Base-by-base conservation (phyloP, 108 stramenopile species). In the Pseudonitzschia multiseries region DNA sequence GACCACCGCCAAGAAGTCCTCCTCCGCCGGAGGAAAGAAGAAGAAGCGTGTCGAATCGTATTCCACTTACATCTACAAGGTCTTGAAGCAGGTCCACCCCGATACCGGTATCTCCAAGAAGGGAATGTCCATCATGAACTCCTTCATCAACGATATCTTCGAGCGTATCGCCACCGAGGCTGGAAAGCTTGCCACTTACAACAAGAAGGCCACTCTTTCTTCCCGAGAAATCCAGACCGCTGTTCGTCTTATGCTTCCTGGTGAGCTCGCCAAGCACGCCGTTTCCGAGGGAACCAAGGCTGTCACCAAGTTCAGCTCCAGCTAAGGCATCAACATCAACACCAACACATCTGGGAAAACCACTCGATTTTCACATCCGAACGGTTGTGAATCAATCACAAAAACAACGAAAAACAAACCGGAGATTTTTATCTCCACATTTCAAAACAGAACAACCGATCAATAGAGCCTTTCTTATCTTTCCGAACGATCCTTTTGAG, bases 261-360 rank as follows among this genome's bases (percentile, higher is more conserved):
- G 95, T 70, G 95, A 96, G 81, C 88, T 94, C 51, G 91, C 93
- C 83, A 97, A 97, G 92, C 96, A 97, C 79, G 94, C 93, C 52
- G 94, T 95, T 59, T 84, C 74, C 27, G 86, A 83, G 52, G 85
- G 86, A 77, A 87, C 86, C 76, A 87, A 87, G 81, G 86, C 61
- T n/a, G 61, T 62, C 22, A 62, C 61, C 61, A 62, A 62, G 20
- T 62, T 62, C 61, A 62, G 61, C 36, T 62, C 61, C n/a, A 21
- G 20, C 33, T 62, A 62, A 62, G 12, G 14, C 26, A 15, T 36
- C 20, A 40, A 62, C 40, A n/a, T n/a, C 22, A 62, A 36, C 36
- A 2, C 36, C 22, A 62, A 36, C 36, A 2, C 36, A 36, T 36
- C 36, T 62, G 0, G 20, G 2, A 29, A 32, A 41, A 40, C 6